Conservation (phyloP, 768 basidiomycete genomes). For the Hirschioporus abietinus region DNA sequence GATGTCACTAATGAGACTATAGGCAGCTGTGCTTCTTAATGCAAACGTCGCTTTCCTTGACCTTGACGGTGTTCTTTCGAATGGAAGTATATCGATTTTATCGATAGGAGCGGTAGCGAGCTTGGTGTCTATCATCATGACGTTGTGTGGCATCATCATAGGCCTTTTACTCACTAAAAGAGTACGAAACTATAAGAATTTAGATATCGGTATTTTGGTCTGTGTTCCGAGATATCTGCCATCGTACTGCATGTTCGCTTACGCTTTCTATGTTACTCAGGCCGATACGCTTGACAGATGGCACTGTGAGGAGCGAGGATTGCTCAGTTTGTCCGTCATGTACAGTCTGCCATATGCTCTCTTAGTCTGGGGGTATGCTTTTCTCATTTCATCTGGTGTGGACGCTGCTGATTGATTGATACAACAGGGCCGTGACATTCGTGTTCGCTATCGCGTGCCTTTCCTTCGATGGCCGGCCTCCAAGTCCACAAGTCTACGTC, state of each 20-base stretch:
- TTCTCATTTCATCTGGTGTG: not conserved
- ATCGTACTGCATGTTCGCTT: not conserved
- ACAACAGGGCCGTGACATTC: not conserved
- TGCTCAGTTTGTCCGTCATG: slow-evolving; percentile 1
- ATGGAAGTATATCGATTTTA: not conserved
- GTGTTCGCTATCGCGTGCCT: slow-evolving; percentile 2
- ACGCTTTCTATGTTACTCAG: not conserved
- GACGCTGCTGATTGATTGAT: not conserved
- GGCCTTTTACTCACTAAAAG: not conserved
- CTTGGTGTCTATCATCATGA: slow-evolving; percentile 1
- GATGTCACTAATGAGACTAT: not conserved
- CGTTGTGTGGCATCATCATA: not conserved
- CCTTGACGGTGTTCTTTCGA: not conserved
- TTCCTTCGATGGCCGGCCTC: not conserved
- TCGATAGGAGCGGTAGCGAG: slow-evolving; percentile 1
- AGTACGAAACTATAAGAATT: not conserved
- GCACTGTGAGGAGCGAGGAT: not conserved
- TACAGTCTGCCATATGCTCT: slow-evolving; percentile 4
- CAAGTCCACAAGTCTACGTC: not conserved
- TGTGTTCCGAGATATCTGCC: not conserved
- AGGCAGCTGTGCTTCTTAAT: not conserved
- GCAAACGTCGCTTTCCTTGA: not conserved
- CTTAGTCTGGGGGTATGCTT: slow-evolving; percentile 1
- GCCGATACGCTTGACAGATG: not conserved
- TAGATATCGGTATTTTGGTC: not conserved